These are phyloP conservation scores for Sclerotinia glacialis DNA, from an alignment of 2,329 filamentous ascomycete species.

Conservation along the genomic window DNA sequence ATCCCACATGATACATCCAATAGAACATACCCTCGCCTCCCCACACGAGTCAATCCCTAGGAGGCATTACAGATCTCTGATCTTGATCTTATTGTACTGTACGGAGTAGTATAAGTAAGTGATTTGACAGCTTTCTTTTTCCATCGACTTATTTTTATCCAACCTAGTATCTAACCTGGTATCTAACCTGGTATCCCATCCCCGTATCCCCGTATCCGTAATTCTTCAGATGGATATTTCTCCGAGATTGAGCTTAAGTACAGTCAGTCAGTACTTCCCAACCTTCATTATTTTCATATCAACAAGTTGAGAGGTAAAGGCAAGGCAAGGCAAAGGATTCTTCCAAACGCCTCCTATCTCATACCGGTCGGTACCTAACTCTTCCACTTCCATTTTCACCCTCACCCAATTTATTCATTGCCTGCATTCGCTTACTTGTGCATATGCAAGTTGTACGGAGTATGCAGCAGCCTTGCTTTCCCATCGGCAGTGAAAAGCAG, in stretches of 20 bases:
- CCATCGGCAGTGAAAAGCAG: constrained; percentile 16
- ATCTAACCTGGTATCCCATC: too few relatives aligned
- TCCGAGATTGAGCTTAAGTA: background rate
- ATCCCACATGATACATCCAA: background rate
- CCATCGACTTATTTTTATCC: background rate
- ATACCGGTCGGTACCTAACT: too few relatives aligned
- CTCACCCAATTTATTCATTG: constrained; percentile 7
- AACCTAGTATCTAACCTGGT: too few relatives aligned
- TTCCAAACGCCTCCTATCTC: constrained; percentile 11
- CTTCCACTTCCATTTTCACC: background rate
- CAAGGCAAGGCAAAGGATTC: background rate
- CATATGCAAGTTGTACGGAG: background rate
- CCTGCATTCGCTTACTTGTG: constrained; percentile 9
- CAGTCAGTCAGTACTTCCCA: too few relatives aligned
- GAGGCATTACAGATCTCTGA: background rate
- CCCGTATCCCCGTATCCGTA: background rate
- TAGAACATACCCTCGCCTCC: background rate
- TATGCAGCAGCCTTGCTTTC: constrained; percentile 13
- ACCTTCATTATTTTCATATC: background rate
- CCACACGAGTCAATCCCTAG: constrained; percentile 5
- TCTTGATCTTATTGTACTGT: background rate
- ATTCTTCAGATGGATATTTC: background rate
- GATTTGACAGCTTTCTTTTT: background rate
- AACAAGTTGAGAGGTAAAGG: too few relatives aligned
- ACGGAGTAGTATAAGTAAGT: too few relatives aligned